Evolutionary conservation across 305 asterid genomes (phyloP), one percentile per base, ranked within the genome.

Genomic region (Stenogyne calaminthoides): DNA sequence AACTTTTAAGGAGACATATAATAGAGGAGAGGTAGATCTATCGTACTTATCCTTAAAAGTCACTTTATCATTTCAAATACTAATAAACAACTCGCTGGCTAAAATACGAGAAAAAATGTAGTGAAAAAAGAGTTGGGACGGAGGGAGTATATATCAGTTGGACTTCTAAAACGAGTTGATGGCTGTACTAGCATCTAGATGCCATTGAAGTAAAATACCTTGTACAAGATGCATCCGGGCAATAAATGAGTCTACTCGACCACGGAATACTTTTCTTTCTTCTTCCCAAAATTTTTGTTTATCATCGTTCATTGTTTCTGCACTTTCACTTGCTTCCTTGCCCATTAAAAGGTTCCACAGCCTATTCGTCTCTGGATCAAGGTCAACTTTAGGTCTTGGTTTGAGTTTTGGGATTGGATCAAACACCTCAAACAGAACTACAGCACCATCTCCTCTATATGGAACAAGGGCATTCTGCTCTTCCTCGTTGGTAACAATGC

Each of bases 161-260:
- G 64, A 59, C 36, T 69, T 49, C 14, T 42, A n/a, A 27, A 27
- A 46, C 16, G 1, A 27, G 42, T 67, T 36, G 51, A 19, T 46
- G 52, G 40, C 44, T 57, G 32, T 29, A 36, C 36, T 61, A 58
- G 65, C 44, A 29, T 27, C 25, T 56, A 20, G 68, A 10, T 16
- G 64, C 39, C 49, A 47, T 62, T 16, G 67, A 72, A 77, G 63
- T 16, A 51, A 52, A 66, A 59, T 87, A 93, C 98, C 98, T 93
- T 93, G 98, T 71, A 93, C 91, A 29, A 85, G 96, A 86, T 90
- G 97, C 98, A 93, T 89, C 56, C 94, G 84, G 60, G 96, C 90
- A 47, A 91, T 90, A 82, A 93, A 93, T 40, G 96, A 87, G 80
- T 87, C 90, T 57, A 88, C 92, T 58, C 98, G 84, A 66, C 96